These are phyloP conservation scores for Peronospora tabacina DNA, from an alignment of 352 stramenopile species.

Conservation along the genomic window DNA sequence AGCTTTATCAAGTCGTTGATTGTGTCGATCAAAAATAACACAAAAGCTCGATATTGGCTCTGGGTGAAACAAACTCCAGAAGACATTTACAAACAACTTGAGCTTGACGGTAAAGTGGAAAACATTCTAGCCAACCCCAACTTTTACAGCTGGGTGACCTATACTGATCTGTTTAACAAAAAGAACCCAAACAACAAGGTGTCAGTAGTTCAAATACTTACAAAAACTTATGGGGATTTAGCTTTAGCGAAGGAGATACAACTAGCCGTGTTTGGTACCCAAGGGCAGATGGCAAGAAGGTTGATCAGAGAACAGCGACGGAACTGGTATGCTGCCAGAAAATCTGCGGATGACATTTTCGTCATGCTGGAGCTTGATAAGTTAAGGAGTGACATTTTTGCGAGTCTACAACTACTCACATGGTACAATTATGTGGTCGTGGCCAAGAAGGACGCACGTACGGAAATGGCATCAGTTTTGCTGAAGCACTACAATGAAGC, in stretches of 20 bases:
- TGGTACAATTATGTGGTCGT: constrained; percentile 7
- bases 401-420: constrained; percentile 1
- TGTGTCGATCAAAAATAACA: neutral
- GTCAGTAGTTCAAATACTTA: constrained; percentile 2
- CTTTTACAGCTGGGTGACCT: constrained; percentile 2
- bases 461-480: constrained; percentile 1
- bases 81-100: constrained; percentile 5
- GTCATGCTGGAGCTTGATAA: constrained; percentile 1
- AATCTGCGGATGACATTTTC: constrained; percentile 4
- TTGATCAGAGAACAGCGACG: neutral
- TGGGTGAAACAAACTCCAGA: constrained; percentile 1
- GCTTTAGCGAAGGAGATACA: neutral
- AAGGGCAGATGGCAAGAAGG: neutral
- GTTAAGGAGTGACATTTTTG: neutral
- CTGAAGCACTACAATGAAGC: constrained; percentile 3
- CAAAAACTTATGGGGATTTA: constrained; percentile 8
- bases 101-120: constrained; percentile 4
- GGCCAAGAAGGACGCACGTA: neutral
- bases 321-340: neutral
- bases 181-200: constrained; percentile 7
- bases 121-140: constrained; percentile 5
- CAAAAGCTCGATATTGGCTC: constrained; percentile 10
- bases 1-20: constrained; percentile 1
- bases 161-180: constrained; percentile 10
- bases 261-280: neutral